phyloP scores from a whole-genome alignment of 2,329 filamentous ascomycete species.

The Alternaria brassicicola region DNA sequence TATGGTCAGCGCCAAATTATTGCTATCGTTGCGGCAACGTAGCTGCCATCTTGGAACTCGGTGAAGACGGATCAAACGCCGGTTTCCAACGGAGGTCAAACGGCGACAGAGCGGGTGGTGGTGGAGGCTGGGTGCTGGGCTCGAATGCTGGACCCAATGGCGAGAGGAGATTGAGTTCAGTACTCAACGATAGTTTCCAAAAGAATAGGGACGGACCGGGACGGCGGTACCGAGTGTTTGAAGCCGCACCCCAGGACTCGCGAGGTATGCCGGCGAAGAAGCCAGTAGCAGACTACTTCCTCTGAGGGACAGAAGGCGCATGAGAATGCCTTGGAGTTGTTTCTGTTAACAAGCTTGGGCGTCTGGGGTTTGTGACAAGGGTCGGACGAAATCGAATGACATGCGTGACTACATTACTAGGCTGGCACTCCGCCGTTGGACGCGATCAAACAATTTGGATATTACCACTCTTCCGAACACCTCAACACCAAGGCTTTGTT shows the following conservation, averaged over 20 bases:
- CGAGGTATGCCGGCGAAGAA: constrained; percentile 99
- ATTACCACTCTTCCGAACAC: too few species aligned
- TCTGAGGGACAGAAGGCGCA: constrained; percentile 53
- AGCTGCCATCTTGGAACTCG: constrained; percentile 89
- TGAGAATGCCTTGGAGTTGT: background rate
- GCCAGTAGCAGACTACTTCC: constrained; percentile 94
- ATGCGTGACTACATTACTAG: background rate
- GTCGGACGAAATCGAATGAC: background rate
- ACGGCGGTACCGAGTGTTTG: constrained; percentile 90
- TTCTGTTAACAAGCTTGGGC: constrained; percentile 5
- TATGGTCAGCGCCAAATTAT: constrained; percentile 85
- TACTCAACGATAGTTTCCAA: constrained; percentile 52
- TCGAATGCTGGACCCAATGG: constrained; percentile 44
- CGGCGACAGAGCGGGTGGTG: constrained; percentile 65
- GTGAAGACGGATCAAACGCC: constrained; percentile 72
- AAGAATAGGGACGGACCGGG: constrained; percentile 70
- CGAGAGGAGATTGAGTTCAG: constrained; percentile 42
- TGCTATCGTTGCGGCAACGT: constrained; percentile 65
- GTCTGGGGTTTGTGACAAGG: constrained; percentile 2
- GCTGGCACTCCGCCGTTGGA: background rate
- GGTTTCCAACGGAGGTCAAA: constrained; percentile 63
- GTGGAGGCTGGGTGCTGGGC: constrained; percentile 45
- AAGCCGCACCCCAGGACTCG: constrained; percentile 93
- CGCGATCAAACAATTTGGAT: background rate
- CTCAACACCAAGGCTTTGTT: background rate